Conservation (phyloP, 106 monocot genomes). For the Agapanthus africanus region DNA sequence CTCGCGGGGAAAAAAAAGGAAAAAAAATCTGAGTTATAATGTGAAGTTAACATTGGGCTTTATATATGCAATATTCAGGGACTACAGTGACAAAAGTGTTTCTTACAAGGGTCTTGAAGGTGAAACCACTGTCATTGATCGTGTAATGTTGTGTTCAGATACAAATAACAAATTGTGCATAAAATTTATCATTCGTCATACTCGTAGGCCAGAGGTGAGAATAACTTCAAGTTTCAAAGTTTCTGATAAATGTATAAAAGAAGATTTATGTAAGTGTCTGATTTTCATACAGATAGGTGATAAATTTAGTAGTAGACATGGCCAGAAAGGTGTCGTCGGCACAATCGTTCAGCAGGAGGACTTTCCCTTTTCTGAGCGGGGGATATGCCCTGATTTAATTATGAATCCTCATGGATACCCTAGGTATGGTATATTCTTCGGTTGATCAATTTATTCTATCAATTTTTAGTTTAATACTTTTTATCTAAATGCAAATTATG, state of each 20-base stretch:
- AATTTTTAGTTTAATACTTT: too few relatives aligned
- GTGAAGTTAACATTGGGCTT: too few relatives aligned
- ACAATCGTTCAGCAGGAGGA: constrained; percentile 97
- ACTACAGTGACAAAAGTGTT: constrained; percentile 38
- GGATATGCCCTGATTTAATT: constrained; percentile 98
- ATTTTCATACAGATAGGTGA: constrained; percentile 61
- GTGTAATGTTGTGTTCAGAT: constrained; percentile 67
- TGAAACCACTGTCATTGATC: constrained; percentile 81
- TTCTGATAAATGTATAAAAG: not conserved
- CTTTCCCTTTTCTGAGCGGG: constrained; percentile 90
- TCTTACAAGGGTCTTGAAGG: constrained; percentile 56
- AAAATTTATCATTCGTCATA: constrained; percentile 80
- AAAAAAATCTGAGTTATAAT: too few relatives aligned
- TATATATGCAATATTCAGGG: constrained; percentile 34
- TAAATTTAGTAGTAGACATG: constrained; percentile 99
- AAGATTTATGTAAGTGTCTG: not conserved
- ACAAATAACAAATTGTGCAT: constrained; percentile 54
- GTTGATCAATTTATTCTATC: too few relatives aligned
- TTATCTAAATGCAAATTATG: too few relatives aligned
- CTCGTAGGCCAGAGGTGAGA: constrained; percentile 82
- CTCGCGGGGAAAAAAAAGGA: too few relatives aligned
- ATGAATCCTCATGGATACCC: constrained; percentile 99
- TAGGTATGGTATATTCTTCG: constrained; percentile 34
- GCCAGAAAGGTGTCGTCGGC: constrained; percentile 96
- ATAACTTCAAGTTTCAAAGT: constrained; percentile 1